Conservation (phyloP, 768 basidiomycete species). For the Terana coerulea region DNA sequence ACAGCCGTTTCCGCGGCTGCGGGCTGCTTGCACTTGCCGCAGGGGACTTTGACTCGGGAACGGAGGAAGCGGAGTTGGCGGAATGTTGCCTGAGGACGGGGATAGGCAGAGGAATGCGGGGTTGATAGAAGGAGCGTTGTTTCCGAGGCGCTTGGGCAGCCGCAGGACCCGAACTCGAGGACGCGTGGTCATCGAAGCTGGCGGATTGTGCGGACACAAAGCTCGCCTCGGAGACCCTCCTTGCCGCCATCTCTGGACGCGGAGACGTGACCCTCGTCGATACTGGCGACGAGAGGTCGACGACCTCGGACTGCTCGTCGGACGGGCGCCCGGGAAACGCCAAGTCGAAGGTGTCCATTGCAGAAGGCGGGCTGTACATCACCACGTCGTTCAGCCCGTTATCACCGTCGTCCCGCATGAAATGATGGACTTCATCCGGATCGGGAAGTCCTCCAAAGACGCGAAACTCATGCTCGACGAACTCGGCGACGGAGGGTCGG, state of each 20-base stretch:
- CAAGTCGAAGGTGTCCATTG: background rate
- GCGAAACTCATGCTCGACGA: slow-evolving; percentile 25
- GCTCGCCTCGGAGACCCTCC: slow-evolving; percentile 27
- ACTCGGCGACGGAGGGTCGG: slow-evolving; percentile 20
- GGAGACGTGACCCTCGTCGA: no score
- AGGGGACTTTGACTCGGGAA: slow-evolving; percentile 11
- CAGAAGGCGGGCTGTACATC: slow-evolving; percentile 1
- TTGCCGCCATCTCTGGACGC: slow-evolving; percentile 6
- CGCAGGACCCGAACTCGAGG: slow-evolving; percentile 9
- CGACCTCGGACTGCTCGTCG: slow-evolving; percentile 6
- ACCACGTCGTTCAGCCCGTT: slow-evolving; percentile 7
- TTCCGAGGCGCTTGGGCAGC: slow-evolving; percentile 33
- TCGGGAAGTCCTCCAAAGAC: slow-evolving; percentile 19
- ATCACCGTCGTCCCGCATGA: slow-evolving; percentile 19
- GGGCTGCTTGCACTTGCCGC: slow-evolving; percentile 11
- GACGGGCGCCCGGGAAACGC: slow-evolving; percentile 19
- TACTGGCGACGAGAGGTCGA: no score
- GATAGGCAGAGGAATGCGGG: slow-evolving; percentile 53
- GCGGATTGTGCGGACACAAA: slow-evolving; percentile 20
- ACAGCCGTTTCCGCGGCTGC: slow-evolving; percentile 51
- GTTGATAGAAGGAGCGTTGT: slow-evolving; percentile 62
- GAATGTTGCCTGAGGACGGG: slow-evolving; percentile 27
- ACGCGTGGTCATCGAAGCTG: slow-evolving; percentile 17
- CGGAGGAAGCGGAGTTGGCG: slow-evolving; percentile 11
- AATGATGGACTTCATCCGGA: slow-evolving; percentile 16